Evolutionary conservation across 148 eudicot genomes (phyloP).

Genomic region (Fagopyrum esculentum): DNA sequence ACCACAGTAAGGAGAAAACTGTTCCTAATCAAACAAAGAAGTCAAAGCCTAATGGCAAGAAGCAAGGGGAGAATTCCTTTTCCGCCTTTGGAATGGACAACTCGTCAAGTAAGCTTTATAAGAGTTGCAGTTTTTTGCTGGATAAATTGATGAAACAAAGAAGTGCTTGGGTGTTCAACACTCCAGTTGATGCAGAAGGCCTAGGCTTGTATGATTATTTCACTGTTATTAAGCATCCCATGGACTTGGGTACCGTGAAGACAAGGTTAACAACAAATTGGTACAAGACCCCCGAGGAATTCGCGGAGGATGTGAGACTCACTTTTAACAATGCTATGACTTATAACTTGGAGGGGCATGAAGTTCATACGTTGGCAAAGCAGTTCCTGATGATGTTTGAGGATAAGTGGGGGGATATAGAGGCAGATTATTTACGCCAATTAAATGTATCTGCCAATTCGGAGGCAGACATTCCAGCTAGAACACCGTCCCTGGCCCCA

Average conservation of each 20-base stretch:
- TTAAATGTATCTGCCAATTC: conserved; percentile 28
- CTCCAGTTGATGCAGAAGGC: conserved; percentile 64
- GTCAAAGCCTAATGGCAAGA: conserved; percentile 22
- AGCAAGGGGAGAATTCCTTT: conserved; percentile 12
- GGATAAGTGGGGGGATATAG: conserved; percentile 68
- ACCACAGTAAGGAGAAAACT: conserved; percentile 57
- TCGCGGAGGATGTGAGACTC: conserved; percentile 8
- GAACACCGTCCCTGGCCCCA: conserved; percentile 49
- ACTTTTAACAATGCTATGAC: conserved; percentile 81
- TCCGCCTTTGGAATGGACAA: conserved; percentile 33
- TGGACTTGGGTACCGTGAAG: conserved; percentile 96
- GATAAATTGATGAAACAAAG: conserved; percentile 89
- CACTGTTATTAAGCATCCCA: conserved; percentile 26
- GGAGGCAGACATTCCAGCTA: conserved; percentile 44
- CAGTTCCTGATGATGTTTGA: conserved; percentile 60
- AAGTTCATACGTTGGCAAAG: conserved; percentile 80
- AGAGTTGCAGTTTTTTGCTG: conserved; percentile 58
- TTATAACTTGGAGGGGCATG: conserved; percentile 85
- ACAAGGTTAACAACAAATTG: conserved; percentile 56
- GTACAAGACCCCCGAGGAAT: conserved; percentile 75
- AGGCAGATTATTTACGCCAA: conserved; percentile 52
- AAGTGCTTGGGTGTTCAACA: conserved; percentile 83
- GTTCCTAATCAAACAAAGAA: conserved; percentile 29
- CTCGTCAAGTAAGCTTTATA: conserved; percentile 45
- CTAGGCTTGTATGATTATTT: conserved; percentile 86